These are phyloP conservation scores for Serendipita sp. DNA, from an alignment of 768 basidiomycete species.

Conservation along the genomic window DNA sequence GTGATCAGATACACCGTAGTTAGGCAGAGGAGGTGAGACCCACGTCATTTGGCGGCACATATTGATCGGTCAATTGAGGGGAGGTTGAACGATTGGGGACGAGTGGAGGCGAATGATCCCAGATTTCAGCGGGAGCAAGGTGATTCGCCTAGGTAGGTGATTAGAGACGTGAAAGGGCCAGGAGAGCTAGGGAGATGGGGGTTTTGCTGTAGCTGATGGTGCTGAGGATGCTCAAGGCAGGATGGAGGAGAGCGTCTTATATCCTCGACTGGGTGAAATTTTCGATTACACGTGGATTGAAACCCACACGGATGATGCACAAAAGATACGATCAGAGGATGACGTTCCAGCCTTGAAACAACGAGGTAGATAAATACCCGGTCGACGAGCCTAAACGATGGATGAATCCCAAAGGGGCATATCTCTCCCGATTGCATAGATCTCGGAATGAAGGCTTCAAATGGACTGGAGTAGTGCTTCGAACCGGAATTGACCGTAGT, in stretches of 20 bases:
- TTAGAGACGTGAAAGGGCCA: background rate
- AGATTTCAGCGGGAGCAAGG: too few relatives aligned
- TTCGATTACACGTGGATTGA: background rate
- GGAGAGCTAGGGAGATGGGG: background rate
- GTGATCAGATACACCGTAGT: background rate
- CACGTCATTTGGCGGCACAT: slow-evolving; percentile 6
- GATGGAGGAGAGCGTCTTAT: background rate
- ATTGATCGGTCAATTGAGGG: background rate
- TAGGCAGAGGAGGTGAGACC: background rate
- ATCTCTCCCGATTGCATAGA: background rate
- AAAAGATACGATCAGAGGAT: too few relatives aligned
- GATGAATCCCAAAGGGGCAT: background rate
- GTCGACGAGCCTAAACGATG: slow-evolving; percentile 1
- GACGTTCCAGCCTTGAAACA: too few relatives aligned
- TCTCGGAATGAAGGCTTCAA: too few relatives aligned
- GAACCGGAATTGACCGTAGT: too few relatives aligned
- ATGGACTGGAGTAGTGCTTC: too few relatives aligned
- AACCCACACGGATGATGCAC: background rate
- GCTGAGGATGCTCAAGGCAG: background rate
- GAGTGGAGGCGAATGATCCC: background rate
- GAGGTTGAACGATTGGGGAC: background rate
- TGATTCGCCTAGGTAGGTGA: background rate
- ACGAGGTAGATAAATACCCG: background rate
- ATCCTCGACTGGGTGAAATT: background rate
- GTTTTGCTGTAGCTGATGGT: background rate